Conservation (phyloP, 495 filamentous ascomycete species). For the Hyaloscypha hepaticicola region DNA sequence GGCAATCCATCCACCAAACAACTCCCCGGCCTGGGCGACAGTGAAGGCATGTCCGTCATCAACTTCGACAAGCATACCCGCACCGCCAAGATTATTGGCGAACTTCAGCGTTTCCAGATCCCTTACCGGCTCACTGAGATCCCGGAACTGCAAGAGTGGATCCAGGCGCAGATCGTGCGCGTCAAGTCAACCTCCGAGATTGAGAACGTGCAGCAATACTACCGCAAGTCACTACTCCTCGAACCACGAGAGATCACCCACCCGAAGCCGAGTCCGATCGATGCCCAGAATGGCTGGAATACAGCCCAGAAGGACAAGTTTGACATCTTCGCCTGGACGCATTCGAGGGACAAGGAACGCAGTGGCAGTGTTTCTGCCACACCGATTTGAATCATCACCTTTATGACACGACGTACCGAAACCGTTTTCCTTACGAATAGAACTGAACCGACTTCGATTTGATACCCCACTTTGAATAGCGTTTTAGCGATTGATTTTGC, state of each 20-base stretch:
- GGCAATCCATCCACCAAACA: constrained; percentile 82
- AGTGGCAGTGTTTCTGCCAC: constrained; percentile 30
- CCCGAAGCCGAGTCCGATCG: constrained; percentile 49
- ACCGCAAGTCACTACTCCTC: constrained; percentile 81
- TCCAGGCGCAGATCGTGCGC: constrained; percentile 78
- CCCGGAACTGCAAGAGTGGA: constrained; percentile 91
- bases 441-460: constrained; percentile 29
- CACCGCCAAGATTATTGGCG: constrained; percentile 91
- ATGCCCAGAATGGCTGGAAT: constrained; percentile 36
- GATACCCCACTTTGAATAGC: constrained; percentile 37
- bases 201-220: constrained; percentile 77
- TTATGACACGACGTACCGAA: constrained; percentile 10
- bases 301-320: constrained; percentile 46
- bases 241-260: constrained; percentile 71
- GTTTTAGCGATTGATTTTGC: constrained; percentile 30
- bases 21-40: constrained; percentile 49
- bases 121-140: constrained; percentile 85
- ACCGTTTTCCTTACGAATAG: not conserved
- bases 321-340: constrained; percentile 56
- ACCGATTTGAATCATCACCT: constrained; percentile 16
- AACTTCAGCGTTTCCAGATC: constrained; percentile 95
- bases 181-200: constrained; percentile 73
- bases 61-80: constrained; percentile 98
- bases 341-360: constrained; percentile 40
- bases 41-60: constrained; percentile 70